Conservation (phyloP, 177 flowering plant genomes). For the Vitis hybrid region DNA sequence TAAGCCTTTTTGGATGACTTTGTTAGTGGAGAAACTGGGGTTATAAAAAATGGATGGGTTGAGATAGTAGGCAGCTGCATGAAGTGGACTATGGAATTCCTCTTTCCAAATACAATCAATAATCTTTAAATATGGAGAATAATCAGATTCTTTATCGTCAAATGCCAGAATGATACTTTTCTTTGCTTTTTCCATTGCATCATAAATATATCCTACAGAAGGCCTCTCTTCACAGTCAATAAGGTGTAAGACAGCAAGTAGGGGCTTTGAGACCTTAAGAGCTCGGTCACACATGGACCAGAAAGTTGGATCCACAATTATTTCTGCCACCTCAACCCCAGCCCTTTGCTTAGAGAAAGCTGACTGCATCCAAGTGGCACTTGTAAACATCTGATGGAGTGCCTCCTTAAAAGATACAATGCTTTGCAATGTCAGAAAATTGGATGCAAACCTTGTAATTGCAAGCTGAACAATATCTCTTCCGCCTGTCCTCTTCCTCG, state of each 20-base stretch:
- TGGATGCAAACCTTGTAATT: conserved; percentile 27
- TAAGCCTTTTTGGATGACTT: conserved; percentile 42
- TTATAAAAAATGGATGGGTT: conserved; percentile 41
- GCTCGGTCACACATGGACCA: conserved; percentile 34
- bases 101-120: conserved; percentile 40
- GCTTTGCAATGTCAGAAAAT: conserved; percentile 38
- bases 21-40: conserved; percentile 26
- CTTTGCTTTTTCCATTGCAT: conserved; percentile 46
- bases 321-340: conserved; percentile 33
- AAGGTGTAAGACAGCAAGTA: conserved; percentile 28
- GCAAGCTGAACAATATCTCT: conserved; percentile 37
- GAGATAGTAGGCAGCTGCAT: conserved; percentile 49
- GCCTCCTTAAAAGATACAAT: conserved; percentile 32
- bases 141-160: conserved; percentile 29
- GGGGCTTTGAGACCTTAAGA: conserved; percentile 35
- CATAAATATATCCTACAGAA: conserved; percentile 38
- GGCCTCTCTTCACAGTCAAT: conserved; percentile 36
- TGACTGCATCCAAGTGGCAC: conserved; percentile 39
- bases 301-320: conserved; percentile 33
- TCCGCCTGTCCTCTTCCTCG: conserved; percentile 42
- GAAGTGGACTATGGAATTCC: conserved; percentile 43
- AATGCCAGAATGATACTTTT: conserved; percentile 24
- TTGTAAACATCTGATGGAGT: conserved; percentile 38
- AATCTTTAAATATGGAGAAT: conserved; percentile 33
- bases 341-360: conserved; percentile 30